A percentile compares a stretch with the other conserved stretches of the same genome.
Conservation (phyloP, 192 early-diverging fungal species). For the Coemansia sp. region DNA sequence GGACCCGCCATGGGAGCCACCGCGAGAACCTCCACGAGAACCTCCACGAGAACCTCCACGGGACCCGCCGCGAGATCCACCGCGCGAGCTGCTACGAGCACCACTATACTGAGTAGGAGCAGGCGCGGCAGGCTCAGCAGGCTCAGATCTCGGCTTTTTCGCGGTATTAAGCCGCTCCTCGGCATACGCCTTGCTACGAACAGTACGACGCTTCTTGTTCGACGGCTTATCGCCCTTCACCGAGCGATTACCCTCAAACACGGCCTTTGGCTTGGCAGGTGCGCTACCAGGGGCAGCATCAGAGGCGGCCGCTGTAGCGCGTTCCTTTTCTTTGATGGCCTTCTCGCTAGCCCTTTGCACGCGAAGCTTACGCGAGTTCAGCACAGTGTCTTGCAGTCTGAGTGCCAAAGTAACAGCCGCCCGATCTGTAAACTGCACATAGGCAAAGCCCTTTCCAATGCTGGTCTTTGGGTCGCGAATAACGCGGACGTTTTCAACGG, state of each 20-base stretch:
- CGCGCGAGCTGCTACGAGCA: conserved; percentile 8
- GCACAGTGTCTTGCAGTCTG: conserved; percentile 72
- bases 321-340: conserved; percentile 38
- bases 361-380: conserved; percentile 56
- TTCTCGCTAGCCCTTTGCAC: conserved; percentile 49
- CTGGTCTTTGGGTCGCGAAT: conserved; percentile 84
- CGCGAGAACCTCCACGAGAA: conserved; percentile 9
- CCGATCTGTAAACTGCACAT: conserved; percentile 83
- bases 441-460: conserved; percentile 93
- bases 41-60: not conserved
- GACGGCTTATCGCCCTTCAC: conserved; percentile 57
- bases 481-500: conserved; percentile 80
- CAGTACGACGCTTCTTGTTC: conserved; percentile 52
- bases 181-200: conserved; percentile 39
- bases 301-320: not conserved
- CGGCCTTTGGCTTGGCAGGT: conserved; percentile 14
- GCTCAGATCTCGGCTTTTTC: not conserved
- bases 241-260: conserved; percentile 62
- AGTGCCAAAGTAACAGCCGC: conserved; percentile 76
- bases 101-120: not conserved
- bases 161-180: conserved; percentile 31
- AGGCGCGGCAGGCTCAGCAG: not conserved
- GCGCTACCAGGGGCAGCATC: not conserved
- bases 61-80: conserved; percentile 12
- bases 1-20: conserved; percentile 9